Evolutionary conservation across 345 rosid genomes (phyloP), one percentile per base, ranked within the genome.

Genomic region (Ailanthus altissimus): DNA sequence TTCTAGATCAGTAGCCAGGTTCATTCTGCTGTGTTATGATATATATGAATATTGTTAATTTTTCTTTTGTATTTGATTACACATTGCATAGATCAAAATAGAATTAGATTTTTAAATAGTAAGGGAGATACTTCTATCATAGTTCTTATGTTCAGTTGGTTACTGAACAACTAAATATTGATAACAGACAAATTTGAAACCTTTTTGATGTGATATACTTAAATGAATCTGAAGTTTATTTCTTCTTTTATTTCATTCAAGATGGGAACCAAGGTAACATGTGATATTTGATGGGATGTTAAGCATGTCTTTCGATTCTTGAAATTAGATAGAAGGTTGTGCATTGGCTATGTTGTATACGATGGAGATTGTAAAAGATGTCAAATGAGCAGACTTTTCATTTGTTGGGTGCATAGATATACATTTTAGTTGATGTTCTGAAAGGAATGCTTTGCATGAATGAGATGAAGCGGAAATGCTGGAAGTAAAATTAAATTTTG

Each of bases 1-100:
- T 95, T 79, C 90, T 96, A 66, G 82, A 84, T 51, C 85, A 79
- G 85, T 84, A 82, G 76, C 80, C 67, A 66, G 83, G 78, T 75
- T 67, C 51, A 57, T 60, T 64, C 38, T 58, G 67, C 45, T n/a
- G 28, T 42, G 49, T 80, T 57, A 61, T 62, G 74, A 43, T 23
- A 58, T 23, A 58, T 5, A 18, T 3, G 0, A 7, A 4, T 21
- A 65, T 20, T 15, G 51, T 38, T 15, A 0, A 8, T 32, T 28
- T 32, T 57, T 40, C 10, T 20, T 18, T 15, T 40, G 38, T 40
- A 3, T 10, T 20, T 53, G n/a, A 20, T n/a, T 49, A 63, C 56
- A 25, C 10, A 71, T 23, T 42, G 58, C 76, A 60, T 46, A 45
- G 18, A 28, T 13, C 16, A 60, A 46, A 32, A 18, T 15, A 59